A percentile compares a stretch with the other conserved stretches of the same genome.
Evolutionary conservation across 495 filamentous ascomycete genomes (phyloP).

Genomic region (Neohortaea acidophila): DNA sequence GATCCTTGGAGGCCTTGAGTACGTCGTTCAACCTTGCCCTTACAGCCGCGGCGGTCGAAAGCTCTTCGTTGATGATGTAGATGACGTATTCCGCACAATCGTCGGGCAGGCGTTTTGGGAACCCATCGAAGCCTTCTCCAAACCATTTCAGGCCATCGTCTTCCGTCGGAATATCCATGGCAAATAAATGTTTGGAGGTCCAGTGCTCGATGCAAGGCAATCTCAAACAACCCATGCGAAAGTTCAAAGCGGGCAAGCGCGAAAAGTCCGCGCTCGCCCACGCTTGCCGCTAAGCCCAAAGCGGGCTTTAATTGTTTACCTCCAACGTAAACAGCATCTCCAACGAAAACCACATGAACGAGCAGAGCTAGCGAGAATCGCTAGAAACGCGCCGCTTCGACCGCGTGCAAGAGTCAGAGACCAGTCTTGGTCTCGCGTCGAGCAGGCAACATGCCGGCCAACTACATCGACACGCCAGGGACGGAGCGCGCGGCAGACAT

Average conservation of each 20-base stretch:
- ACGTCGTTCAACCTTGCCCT: conserved; percentile 52
- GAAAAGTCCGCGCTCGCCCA: too few species aligned
- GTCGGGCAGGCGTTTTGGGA: conserved; percentile 65
- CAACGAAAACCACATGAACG: too few species aligned
- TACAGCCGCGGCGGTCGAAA: conserved; percentile 34
- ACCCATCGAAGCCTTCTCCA: conserved; percentile 40
- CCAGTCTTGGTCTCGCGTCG: conserved; percentile 1
- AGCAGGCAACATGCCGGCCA: conserved; percentile 2
- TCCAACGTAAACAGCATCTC: too few species aligned
- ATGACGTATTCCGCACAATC: conserved; percentile 80
- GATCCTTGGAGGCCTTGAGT: conserved; percentile 46
- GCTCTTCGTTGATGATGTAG: conserved; percentile 46
- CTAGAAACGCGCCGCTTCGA: too few species aligned
- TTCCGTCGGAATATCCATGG: background rate
- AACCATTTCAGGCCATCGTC: conserved; percentile 34
- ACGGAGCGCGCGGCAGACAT: conserved; percentile 40
- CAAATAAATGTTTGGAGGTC: background rate
- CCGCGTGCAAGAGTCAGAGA: too few species aligned
- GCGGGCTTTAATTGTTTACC: too few species aligned
- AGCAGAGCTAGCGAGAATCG: too few species aligned
- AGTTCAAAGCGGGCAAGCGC: too few species aligned
- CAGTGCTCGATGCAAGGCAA: too few species aligned
- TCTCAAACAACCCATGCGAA: too few species aligned
- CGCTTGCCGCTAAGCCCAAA: too few species aligned
- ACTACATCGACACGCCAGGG: conserved; percentile 15